These are phyloP conservation scores for Kwoniella dendrophila DNA, from an alignment of 768 basidiomycete genomes.

Conservation along the genomic window DNA sequence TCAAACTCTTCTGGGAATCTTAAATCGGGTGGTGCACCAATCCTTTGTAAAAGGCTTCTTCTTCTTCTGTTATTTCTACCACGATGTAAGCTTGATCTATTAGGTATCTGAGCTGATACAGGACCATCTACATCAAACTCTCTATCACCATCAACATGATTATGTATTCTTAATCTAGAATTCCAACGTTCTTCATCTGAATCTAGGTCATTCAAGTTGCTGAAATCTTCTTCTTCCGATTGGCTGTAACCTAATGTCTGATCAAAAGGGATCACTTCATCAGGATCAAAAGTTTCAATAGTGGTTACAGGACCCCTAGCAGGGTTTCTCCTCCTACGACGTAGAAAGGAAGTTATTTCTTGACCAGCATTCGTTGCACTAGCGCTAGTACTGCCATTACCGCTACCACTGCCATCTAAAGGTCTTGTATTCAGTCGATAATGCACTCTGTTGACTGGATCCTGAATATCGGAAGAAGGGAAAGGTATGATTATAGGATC, in stretches of 20 bases:
- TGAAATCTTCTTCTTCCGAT: constrained; percentile 9
- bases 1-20: constrained; percentile 9
- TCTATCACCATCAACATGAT: not conserved
- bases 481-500: constrained; percentile 16
- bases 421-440: not conserved
- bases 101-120: not conserved
- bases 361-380: not conserved
- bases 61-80: constrained; percentile 33
- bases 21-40: constrained; percentile 7
- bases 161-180: constrained; percentile 7
- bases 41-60: constrained; percentile 20
- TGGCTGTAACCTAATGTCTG: not conserved
- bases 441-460: not conserved
- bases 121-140: constrained; percentile 26
- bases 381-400: not conserved
- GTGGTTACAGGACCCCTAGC: constrained; percentile 8
- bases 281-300: constrained; percentile 1
- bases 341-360: constrained; percentile 10
- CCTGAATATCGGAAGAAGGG: constrained; percentile 1
- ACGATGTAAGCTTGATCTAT: constrained; percentile 13
- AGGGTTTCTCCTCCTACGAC: constrained; percentile 14
- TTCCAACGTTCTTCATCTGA: constrained; percentile 11
- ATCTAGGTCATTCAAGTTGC: constrained; percentile 6
- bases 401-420: constrained; percentile 12
- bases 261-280: constrained; percentile 5